A percentile compares a stretch with the other conserved stretches of the same genome.
phyloP scores from a whole-genome alignment of 208 protist species.

The Crithidia thermophila region DNA sequence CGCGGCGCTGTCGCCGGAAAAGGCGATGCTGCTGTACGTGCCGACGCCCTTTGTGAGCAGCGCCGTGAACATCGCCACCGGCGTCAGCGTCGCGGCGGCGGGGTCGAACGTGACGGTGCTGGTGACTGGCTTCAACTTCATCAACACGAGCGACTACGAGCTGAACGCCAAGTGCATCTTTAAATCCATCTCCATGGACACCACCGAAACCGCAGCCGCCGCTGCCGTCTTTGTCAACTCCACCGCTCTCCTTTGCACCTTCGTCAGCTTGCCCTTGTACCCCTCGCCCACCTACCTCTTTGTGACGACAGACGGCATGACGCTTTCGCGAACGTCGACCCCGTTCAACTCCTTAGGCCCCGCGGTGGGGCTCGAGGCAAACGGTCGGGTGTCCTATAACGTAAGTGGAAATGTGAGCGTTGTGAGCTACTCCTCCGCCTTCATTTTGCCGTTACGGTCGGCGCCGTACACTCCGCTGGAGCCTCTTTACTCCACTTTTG shows the following conservation, averaged over 20 bases:
- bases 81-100: neutral
- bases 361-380: neutral
- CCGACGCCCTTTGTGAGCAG: neutral
- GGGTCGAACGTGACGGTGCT: slow-evolving; percentile 3
- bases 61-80: neutral
- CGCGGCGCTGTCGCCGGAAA: slow-evolving; percentile 5
- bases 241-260: neutral
- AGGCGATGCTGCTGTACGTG: neutral
- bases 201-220: neutral
- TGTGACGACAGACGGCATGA: slow-evolving; percentile 1
- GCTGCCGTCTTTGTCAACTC: neutral
- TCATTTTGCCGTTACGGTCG: too few relatives aligned
- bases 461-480: too few relatives aligned
- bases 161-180: neutral
- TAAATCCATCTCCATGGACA: neutral
- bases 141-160: neutral
- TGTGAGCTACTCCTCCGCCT: too few relatives aligned
- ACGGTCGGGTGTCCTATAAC: too few relatives aligned
- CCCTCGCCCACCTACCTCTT: neutral
- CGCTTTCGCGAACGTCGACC: neutral
- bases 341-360: neutral
- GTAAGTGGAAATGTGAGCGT: too few relatives aligned
- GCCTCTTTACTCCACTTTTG: too few relatives aligned
- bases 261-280: neutral
- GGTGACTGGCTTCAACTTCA: neutral